These are phyloP conservation scores for Lecanicillium sp. DNA, from an alignment of 2,329 filamentous ascomycete species.

Conservation along the genomic window DNA sequence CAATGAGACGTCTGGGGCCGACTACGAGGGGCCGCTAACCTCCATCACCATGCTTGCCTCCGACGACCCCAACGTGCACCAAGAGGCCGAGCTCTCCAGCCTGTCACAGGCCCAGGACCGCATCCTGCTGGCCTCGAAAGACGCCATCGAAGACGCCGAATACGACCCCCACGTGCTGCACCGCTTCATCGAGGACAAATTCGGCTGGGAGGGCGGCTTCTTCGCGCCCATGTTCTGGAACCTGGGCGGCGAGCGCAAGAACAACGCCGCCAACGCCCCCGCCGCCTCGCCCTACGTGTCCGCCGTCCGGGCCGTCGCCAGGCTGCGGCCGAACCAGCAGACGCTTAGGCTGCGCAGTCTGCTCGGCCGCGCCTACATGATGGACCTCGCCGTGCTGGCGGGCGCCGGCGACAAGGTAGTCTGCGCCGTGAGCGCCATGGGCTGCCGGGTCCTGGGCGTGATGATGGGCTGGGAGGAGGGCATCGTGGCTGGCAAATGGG, in stretches of 20 bases:
- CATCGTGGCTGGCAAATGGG: constrained; percentile 57
- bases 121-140: constrained; percentile 68
- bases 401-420: constrained; percentile 63
- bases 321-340: constrained; percentile 36
- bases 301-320: constrained; percentile 21
- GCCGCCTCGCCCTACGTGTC: constrained; percentile 20
- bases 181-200: constrained; percentile 66
- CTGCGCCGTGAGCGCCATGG: constrained; percentile 67
- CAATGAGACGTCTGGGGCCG: constrained; percentile 34
- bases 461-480: constrained; percentile 81
- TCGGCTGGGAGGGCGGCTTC: constrained; percentile 87
- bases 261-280: constrained; percentile 32
- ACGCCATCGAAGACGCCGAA: constrained; percentile 34
- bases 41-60: constrained; percentile 63
- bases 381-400: constrained; percentile 71
- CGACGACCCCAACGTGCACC: constrained; percentile 73
- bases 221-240: constrained; percentile 77
- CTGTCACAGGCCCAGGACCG: constrained; percentile 63
- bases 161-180: constrained; percentile 47
- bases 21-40: constrained; percentile 26
- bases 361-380: constrained; percentile 72
- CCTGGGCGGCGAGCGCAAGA: constrained; percentile 49
- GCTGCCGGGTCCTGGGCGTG: constrained; percentile 70
- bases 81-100: constrained; percentile 54
- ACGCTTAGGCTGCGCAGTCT: constrained; percentile 65